These are phyloP conservation scores for Hygrophila difformis DNA, from an alignment of 257 asterid genomes.

Conservation along the genomic window DNA sequence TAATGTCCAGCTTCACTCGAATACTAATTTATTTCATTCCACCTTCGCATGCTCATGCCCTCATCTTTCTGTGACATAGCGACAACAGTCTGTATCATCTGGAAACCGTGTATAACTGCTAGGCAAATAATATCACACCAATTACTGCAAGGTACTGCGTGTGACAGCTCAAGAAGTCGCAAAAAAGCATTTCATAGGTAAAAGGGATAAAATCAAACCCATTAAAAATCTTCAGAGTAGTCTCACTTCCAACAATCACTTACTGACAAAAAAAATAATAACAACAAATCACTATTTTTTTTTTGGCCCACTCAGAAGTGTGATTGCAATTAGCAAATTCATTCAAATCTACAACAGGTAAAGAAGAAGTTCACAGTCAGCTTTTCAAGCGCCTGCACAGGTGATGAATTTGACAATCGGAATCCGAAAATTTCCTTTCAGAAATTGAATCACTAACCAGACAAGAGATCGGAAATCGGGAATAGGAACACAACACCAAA, in stretches of 20 bases:
- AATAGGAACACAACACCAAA: no score
- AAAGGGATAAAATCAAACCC: not conserved
- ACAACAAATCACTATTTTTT: constrained; percentile 2
- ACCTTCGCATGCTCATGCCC: not conserved
- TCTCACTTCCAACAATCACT: constrained; percentile 9
- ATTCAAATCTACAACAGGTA: constrained; percentile 10
- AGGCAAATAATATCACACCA: not conserved
- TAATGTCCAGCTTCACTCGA: not conserved
- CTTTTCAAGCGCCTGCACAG: not conserved
- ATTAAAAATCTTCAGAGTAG: not conserved
- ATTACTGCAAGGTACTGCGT: not conserved
- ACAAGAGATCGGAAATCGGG: not conserved
- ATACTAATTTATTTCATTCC: not conserved
- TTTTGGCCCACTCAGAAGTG: not conserved
- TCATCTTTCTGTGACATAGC: not conserved
- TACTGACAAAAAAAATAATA: not conserved
- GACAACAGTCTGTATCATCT: constrained; percentile 3
- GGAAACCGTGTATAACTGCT: not conserved
- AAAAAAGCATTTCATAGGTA: not conserved
- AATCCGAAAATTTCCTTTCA: not conserved
- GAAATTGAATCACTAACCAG: not conserved
- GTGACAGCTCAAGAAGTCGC: constrained; percentile 7
- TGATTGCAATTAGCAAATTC: not conserved
- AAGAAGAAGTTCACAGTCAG: constrained; percentile 4
- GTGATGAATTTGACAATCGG: constrained; percentile 2